phyloP scores from a whole-genome alignment of 129 eudicot species.

The Apium graveolens region DNA sequence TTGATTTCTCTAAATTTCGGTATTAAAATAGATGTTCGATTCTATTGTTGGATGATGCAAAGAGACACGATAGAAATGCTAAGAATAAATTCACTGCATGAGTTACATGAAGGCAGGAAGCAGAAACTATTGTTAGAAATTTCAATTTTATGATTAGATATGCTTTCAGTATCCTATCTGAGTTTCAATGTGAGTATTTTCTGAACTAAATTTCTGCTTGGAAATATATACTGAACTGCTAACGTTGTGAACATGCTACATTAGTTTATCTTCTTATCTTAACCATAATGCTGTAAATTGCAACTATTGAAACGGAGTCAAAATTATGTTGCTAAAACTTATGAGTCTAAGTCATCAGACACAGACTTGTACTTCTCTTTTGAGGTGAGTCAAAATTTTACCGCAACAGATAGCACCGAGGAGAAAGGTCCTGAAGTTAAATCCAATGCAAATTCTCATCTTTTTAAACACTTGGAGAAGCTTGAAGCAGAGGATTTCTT shows the following conservation, averaged over 20 bases:
- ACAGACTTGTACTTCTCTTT: too few relatives aligned
- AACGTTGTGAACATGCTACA: not conserved
- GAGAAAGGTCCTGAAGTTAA: too few relatives aligned
- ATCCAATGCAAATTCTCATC: too few relatives aligned
- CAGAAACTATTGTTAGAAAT: not conserved
- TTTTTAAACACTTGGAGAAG: too few relatives aligned
- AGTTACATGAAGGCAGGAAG: constrained; percentile 1
- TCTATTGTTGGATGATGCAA: constrained; percentile 57
- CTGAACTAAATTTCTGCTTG: not conserved
- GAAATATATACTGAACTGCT: not conserved
- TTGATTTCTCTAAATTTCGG: not conserved
- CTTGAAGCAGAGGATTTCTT: too few relatives aligned
- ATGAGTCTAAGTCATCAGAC: too few relatives aligned
- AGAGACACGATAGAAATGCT: constrained; percentile 53
- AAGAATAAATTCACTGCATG: constrained; percentile 60
- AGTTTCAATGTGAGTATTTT: too few relatives aligned
- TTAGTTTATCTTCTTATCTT: not conserved
- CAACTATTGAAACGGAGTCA: too few relatives aligned
- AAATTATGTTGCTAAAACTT: too few relatives aligned
- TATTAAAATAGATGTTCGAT: not conserved
- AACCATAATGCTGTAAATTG: not conserved
- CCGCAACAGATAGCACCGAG: too few relatives aligned
- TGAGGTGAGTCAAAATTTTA: too few relatives aligned
- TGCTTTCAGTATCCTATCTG: not conserved
- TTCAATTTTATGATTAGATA: not conserved